Conservation (phyloP, 352 stramenopile genomes). For the Pythium diclinum region DNA sequence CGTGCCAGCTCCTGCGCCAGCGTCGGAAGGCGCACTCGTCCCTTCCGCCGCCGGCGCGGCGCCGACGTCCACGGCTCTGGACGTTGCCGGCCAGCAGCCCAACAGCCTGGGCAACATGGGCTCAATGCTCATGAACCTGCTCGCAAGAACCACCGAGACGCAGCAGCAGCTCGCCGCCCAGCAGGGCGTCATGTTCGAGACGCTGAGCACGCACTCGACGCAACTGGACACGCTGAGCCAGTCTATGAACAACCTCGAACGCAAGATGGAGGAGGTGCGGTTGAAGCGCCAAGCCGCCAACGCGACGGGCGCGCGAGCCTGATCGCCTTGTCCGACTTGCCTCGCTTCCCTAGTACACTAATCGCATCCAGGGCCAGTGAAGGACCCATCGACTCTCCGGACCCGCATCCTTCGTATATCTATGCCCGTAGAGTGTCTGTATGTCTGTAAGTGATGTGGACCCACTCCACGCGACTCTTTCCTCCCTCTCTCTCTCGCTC, state of each 20-base stretch:
- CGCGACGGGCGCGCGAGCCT: not conserved
- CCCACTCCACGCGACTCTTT: not conserved
- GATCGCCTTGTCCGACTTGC: not conserved
- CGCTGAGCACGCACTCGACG: conserved; percentile 74
- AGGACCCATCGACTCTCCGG: conserved; percentile 18
- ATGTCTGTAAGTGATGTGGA: conserved; percentile 24
- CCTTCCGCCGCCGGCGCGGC: conserved; percentile 37
- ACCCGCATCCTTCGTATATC: conserved; percentile 27
- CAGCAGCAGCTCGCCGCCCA: conserved; percentile 84
- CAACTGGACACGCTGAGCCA: conserved; percentile 72
- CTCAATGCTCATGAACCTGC: conserved; percentile 86
- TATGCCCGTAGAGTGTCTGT: conserved; percentile 26
- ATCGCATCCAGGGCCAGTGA: not conserved
- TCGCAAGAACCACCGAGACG: conserved; percentile 79
- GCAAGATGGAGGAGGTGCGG: conserved; percentile 75
- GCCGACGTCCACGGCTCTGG: conserved; percentile 57
- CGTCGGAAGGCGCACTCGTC: conserved; percentile 33
- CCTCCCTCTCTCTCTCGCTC: not conserved
- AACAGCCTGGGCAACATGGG: conserved; percentile 80
- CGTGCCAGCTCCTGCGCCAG: conserved; percentile 20
- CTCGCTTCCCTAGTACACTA: not conserved
- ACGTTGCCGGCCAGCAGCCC: conserved; percentile 58
- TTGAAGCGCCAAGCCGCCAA: conserved; percentile 42
- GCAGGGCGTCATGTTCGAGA: conserved; percentile 87
- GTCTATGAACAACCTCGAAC: conserved; percentile 73